Evolutionary conservation across 1,284 basidiomycete species (phyloP), one percentile per base, ranked within the genome.

Genomic region (Xerocomus amazonicus): DNA sequence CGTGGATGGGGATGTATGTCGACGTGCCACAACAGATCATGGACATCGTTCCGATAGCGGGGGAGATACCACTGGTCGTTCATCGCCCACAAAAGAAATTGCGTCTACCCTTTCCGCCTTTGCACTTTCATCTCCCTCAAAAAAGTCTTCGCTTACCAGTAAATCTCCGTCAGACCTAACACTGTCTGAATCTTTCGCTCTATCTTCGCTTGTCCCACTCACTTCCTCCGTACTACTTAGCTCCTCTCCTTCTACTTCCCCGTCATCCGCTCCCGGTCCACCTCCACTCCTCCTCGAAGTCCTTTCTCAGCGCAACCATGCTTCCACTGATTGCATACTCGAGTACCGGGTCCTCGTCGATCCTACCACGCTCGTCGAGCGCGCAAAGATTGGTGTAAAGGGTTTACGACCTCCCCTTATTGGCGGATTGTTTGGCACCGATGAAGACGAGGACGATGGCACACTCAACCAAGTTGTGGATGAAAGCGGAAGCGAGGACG

Each of bases 301-400:
- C 32, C 70, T 77, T 47, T 70, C 70, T 2, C 63, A 70, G 8
- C 72, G 79, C 9, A 56, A 56, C 3, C 88, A 91, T 58, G 72
- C 73, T 1, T 88, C 80, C 3, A 90, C 87, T 0, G 87, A 89
- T 58, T 70, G 72, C 9, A 65, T 84, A 3, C 72, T 81, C 31
- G 88, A 91, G 63, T 89, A 88, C 56, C 83, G 88, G 6, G 68
- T 91, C 16, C 83, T 88, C 60, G 71, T 91, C 38, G 75, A 78
- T 7, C 88, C 88, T 0, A 70, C 73, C 3, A 73, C 78, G 46
- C 74, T 91, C 12, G 86, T 88, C 3, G 70, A 70, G 3, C 70
- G 87, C 0, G 77, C 83, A 9, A 79, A 81, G 57, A 74, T 74
- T 0, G 87, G 88, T 0, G 72, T 91, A 29, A 73, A 76, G 50